Evolutionary conservation across 371 early-diverging fungal genomes (phyloP).

Genomic region (Apophysomyces trapeziformis): DNA sequence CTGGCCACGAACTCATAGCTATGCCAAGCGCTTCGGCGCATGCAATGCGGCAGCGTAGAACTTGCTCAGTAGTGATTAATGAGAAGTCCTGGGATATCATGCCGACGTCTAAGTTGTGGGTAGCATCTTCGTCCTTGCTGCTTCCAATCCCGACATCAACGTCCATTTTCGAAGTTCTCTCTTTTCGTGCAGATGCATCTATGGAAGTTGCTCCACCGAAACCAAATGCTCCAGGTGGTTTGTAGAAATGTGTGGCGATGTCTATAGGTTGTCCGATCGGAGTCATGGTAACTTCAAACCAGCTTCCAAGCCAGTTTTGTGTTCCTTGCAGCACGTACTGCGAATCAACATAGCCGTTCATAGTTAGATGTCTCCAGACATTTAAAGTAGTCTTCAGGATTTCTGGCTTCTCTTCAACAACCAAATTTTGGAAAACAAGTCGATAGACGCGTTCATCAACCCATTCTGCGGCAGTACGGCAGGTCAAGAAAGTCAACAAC

Average conservation of each 20-base stretch:
- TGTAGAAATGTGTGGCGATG: constrained; percentile 60
- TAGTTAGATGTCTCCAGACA: constrained; percentile 74
- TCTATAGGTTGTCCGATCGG: constrained; percentile 86
- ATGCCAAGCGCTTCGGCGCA: constrained; percentile 83
- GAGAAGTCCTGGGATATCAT: constrained; percentile 93
- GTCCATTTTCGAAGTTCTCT: constrained; percentile 22
- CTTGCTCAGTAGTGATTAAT: constrained; percentile 73
- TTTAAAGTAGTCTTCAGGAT: constrained; percentile 67
- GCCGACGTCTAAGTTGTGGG: constrained; percentile 84
- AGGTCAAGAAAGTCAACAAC: constrained; percentile 75
- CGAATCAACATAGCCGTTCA: constrained; percentile 37
- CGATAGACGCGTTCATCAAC: constrained; percentile 76
- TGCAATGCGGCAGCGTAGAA: constrained; percentile 82
- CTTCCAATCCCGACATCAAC: background rate
- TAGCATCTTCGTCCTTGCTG: constrained; percentile 21
- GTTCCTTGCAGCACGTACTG: constrained; percentile 44
- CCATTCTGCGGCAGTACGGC: constrained; percentile 73
- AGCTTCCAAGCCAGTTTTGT: constrained; percentile 53
- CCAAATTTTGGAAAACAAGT: constrained; percentile 87
- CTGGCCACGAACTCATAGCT: constrained; percentile 70
- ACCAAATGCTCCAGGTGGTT: constrained; percentile 57
- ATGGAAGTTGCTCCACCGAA: constrained; percentile 32
- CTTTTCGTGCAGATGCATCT: constrained; percentile 21
- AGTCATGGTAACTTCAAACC: constrained; percentile 67
- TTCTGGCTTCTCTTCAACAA: constrained; percentile 82